These are phyloP conservation scores for Striga asiatica DNA, from an alignment of 257 asterid species.

Conservation along the genomic window DNA sequence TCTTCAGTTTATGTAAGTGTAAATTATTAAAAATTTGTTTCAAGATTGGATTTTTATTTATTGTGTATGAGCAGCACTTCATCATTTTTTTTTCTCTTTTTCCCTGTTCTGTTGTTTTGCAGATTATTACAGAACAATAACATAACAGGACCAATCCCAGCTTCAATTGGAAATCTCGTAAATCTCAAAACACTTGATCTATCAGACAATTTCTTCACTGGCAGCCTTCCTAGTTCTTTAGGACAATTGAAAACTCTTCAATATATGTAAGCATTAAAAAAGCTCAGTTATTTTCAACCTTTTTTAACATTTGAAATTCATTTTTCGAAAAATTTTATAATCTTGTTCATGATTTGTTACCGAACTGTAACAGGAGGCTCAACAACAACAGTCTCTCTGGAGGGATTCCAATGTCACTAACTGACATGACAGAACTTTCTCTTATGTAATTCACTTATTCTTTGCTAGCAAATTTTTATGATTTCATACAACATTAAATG, in stretches of 20 bases:
- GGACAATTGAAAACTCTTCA: conserved; percentile 51
- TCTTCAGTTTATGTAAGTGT: conserved; percentile 77
- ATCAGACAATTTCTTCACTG: conserved; percentile 58
- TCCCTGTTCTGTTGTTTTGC: background rate
- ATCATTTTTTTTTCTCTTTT: background rate
- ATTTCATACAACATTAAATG: too few species aligned
- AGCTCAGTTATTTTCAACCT: background rate
- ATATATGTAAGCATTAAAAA: conserved; percentile 55
- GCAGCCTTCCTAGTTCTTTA: conserved; percentile 57
- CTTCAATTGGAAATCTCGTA: conserved; percentile 58
- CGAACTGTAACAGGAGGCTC: conserved; percentile 52
- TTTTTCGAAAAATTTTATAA: background rate
- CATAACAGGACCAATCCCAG: conserved; percentile 68
- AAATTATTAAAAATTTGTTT: background rate
- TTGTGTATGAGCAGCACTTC: background rate
- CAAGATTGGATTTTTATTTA: background rate
- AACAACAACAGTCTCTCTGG: conserved; percentile 79
- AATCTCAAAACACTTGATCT: conserved; percentile 90
- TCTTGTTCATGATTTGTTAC: conserved; percentile 7
- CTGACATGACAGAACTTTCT: conserved; percentile 70
- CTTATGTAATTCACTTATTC: conserved; percentile 45
- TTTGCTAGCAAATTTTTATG: background rate
- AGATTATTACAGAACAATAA: conserved; percentile 88
- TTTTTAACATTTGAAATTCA: background rate
- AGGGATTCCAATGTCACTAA: conserved; percentile 60